These are phyloP conservation scores for Ceratocystiopsis brevicomis DNA, from an alignment of 2,329 filamentous ascomycete genomes.

Conservation along the genomic window DNA sequence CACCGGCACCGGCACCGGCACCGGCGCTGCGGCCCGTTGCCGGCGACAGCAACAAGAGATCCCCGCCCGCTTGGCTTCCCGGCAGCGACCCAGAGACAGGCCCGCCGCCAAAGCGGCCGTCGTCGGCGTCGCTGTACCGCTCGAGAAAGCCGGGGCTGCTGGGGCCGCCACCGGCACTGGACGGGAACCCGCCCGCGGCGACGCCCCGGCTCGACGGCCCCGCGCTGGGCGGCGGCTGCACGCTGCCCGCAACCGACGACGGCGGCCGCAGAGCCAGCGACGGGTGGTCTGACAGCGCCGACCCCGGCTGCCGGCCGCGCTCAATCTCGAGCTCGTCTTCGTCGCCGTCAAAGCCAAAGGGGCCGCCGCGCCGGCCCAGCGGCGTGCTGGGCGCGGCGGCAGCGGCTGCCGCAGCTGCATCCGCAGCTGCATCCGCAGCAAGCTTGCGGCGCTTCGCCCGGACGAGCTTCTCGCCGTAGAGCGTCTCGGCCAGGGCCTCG, in stretches of 20 bases:
- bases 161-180: background rate
- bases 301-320: conserved; percentile 47
- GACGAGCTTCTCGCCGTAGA: conserved; percentile 7
- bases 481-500: conserved; percentile 2
- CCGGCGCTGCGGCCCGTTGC: too few relatives aligned
- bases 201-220: background rate
- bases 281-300: conserved; percentile 45
- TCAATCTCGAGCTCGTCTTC: conserved; percentile 26
- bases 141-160: conserved; percentile 9
- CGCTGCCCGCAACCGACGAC: conserved; percentile 24
- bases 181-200: conserved; percentile 3
- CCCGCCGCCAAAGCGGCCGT: background rate
- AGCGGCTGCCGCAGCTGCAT: too few relatives aligned
- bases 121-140: conserved; percentile 9
- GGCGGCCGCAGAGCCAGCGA: conserved; percentile 28
- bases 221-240: background rate
- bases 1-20: background rate
- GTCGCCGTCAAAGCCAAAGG: background rate
- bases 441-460: conserved; percentile 5
- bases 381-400: conserved; percentile 7
- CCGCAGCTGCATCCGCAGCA: background rate
- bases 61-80: too few relatives aligned
- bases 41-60: too few relatives aligned
- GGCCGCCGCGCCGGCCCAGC: background rate
- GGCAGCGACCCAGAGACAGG: background rate